phyloP scores from a whole-genome alignment of 306 rosid species.

The Oxytropis ochrocephala region DNA sequence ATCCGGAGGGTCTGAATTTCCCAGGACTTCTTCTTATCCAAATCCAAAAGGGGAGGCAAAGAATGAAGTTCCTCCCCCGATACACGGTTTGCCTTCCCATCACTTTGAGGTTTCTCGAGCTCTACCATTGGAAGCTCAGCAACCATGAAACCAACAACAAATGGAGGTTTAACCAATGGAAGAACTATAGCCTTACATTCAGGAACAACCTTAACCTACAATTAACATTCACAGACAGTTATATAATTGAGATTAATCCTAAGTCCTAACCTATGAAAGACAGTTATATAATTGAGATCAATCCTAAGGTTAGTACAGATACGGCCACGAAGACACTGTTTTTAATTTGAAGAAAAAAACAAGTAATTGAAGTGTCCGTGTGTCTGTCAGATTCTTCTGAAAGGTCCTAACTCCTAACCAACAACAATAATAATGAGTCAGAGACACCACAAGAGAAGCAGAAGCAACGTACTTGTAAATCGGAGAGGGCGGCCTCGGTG shows the following conservation, averaged over 20 bases:
- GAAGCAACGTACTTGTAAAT: conserved; percentile 46
- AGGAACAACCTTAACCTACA: conserved; percentile 60
- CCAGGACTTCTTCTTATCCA: conserved; percentile 44
- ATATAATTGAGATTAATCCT: not conserved
- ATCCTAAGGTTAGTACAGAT: too few species aligned
- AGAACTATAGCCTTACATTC: conserved; percentile 72
- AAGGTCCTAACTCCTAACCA: too few species aligned
- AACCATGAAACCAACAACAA: conserved; percentile 96
- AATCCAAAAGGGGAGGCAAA: conserved; percentile 35
- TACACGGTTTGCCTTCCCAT: conserved; percentile 18
- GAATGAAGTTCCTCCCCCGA: conserved; percentile 46
- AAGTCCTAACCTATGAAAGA: too few species aligned
- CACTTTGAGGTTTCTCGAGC: conserved; percentile 38
- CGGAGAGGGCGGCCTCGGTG: conserved; percentile 63
- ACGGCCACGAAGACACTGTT: too few species aligned
- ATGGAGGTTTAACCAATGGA: conserved; percentile 92
- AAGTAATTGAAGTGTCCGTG: too few species aligned
- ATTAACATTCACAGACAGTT: not conserved
- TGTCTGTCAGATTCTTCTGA: too few species aligned
- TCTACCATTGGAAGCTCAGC: conserved; percentile 79
- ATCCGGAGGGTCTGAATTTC: conserved; percentile 30
- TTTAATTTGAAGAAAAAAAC: too few species aligned
- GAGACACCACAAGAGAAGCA: not conserved
- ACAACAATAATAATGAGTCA: conserved; percentile 1
- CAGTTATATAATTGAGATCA: too few species aligned